Evolutionary conservation across 768 basidiomycete species (phyloP), one percentile per base, ranked within the genome.

Genomic region (Hortiboletus flavorubellus): DNA sequence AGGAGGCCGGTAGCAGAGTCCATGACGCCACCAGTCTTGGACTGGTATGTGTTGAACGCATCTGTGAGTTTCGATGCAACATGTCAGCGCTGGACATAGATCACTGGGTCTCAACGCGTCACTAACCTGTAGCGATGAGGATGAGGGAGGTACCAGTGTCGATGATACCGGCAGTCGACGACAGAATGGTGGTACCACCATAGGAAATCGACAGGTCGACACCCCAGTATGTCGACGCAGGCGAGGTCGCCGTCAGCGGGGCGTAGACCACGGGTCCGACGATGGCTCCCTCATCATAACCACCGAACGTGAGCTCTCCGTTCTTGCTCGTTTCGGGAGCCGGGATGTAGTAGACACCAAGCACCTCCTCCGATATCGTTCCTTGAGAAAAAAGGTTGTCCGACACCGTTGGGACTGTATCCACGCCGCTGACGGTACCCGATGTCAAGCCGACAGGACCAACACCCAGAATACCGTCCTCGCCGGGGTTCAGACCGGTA

Each of bases 391-490:
- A 64, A 5, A 76, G 69, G 53, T 70, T 75, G 59, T 76, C 68
- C 11, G 59, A 63, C 11, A 76, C 71, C 8, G 75, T 76, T 4
- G 71, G 68, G 35, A 74, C 59, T 8, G 10, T 33, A 9, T 18
- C 6, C 37, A 14, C 31, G 37, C 53, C 53, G 15, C 31, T 46
- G 11, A 70, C 51, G 8, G 64, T 65, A 46, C 64, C 64, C 2
- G 54, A 30, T 0, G 76, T 75, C 44, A 77, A 55, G 40, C 61
- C 66, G 4, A 53, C 40, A 6, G 76, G 76, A 8, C 76, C 70
- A 30, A 63, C 30, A 59, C 76, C 60, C 12, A 79, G 68, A 46
- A 78, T 67, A 12, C 78, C 78, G 51, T 78, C 75, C 8, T 46
- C 5, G 12, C 29, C 42, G 23, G 18, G 5, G 34, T 4, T 6